Base-by-base conservation (phyloP, 768 basidiomycete species). In the Lyophyllum shimeji region DNA sequence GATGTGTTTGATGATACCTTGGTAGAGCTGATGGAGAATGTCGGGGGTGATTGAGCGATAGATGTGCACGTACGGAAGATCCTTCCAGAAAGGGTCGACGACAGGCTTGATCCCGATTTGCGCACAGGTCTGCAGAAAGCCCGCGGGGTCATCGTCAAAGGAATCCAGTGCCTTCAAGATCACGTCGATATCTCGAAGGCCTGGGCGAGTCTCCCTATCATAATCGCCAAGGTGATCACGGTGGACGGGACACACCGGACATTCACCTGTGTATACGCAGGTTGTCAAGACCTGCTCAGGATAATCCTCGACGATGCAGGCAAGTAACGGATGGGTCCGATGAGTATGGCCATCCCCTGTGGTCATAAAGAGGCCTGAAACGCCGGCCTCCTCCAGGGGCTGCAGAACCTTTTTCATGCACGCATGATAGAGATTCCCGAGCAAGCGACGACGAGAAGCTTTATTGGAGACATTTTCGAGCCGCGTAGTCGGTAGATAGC, bases 281-380 rank as follows among this genome's bases (percentile, higher is more conserved):
- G 72, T 69, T 0, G 73, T 29, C 5, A 80, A 69, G 13, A 73
- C 63, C 57, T 81, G 79, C 51, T 81, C 77, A 0, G 78, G 80
- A 52, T 78, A 73, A 59, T 80, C 74, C 0, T 68, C 70, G 7
- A 74, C 62, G 54, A 70, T 74, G 0, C 65, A 63, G 0, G 79
- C 75, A 2, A 81, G 53, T 37, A 39, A n/a, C 0, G 78, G 78
- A 55, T 71, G 67, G 4, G 67, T 53, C 0, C 61, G 65, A 0
- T 72, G 65, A 0, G 69, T 31, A 0, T 45, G 3, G 0, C 77
- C 72, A 65, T 80, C 74, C 0, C 72, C 73, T 55, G 72, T 67
- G 1, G 20, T 24, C 56, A 73, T 60, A 8, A 31, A 7, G n/a
- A n/a, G n/a, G n/a, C n/a, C n/a, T n/a, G n/a, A n/a, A 8, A 69